A percentile compares a stretch with the other conserved stretches of the same genome.
Conservation (phyloP, 352 stramenopile genomes). For the Phytopythium boreale region DNA sequence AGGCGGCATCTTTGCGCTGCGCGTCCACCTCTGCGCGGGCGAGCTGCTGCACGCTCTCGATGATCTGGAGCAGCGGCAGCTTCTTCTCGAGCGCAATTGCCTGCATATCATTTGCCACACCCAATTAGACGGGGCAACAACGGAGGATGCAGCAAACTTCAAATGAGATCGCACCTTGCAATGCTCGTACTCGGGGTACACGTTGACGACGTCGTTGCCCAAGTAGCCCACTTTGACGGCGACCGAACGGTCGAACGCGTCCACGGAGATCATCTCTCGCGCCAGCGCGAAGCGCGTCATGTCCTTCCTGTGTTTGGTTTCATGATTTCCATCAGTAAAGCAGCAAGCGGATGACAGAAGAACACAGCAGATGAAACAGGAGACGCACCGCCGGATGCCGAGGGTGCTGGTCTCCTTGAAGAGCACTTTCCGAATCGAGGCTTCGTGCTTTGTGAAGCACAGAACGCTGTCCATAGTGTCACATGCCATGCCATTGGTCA, state of each 20-base stretch:
- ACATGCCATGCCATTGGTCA: neutral
- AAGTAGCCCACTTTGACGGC: constrained; percentile 62
- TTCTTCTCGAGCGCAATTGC: constrained; percentile 35
- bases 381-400: constrained; percentile 73
- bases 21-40: constrained; percentile 12
- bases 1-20: neutral
- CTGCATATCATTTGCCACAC: constrained; percentile 9
- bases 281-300: constrained; percentile 58
- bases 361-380: constrained; percentile 8
- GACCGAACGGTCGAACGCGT: constrained; percentile 40
- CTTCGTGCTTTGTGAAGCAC: constrained; percentile 57
- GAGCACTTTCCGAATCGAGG: constrained; percentile 47
- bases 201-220: constrained; percentile 51
- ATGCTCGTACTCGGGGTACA: constrained; percentile 81
- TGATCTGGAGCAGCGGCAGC: constrained; percentile 52
- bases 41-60: constrained; percentile 47
- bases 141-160: no score
- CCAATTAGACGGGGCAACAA: neutral
- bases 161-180: constrained; percentile 45
- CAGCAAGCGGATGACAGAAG: neutral
- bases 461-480: constrained; percentile 53
- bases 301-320: constrained; percentile 27
- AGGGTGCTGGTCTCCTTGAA: constrained; percentile 89
- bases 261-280: constrained; percentile 47
- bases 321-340: neutral